Conservation (phyloP, 768 basidiomycete species). For the Piloderma croceum region DNA sequence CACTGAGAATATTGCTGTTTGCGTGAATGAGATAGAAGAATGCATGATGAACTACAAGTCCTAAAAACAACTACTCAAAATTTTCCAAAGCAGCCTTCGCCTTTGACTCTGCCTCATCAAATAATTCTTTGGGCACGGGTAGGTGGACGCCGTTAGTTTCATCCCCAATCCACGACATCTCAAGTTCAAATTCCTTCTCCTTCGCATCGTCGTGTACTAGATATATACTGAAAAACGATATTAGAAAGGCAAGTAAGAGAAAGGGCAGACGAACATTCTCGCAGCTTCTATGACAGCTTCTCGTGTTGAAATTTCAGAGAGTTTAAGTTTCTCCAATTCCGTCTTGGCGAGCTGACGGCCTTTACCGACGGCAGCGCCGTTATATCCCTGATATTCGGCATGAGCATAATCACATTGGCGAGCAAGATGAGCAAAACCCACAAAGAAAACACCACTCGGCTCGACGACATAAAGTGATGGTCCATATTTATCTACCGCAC, state of each 20-base stretch:
- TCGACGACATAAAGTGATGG: conserved; percentile 88
- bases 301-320: conserved; percentile 69
- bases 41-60: conserved; percentile 4
- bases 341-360: conserved; percentile 98
- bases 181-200: conserved; percentile 97
- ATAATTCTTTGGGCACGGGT: conserved; percentile 79
- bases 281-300: conserved; percentile 93
- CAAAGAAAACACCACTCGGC: conserved; percentile 89
- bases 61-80: conserved; percentile 37
- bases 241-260: conserved; percentile 6
- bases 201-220: conserved; percentile 96
- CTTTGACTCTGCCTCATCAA: conserved; percentile 78
- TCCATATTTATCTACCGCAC: conserved; percentile 81
- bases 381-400: conserved; percentile 63
- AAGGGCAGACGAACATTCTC: conserved; percentile 66
- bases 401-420: neutral
- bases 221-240: conserved; percentile 64
- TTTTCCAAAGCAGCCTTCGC: conserved; percentile 83
- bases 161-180: conserved; percentile 92
- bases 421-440: conserved; percentile 31
- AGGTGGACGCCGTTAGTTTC: conserved; percentile 78
- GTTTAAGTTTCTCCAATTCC: conserved; percentile 92
- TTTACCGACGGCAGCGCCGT: conserved; percentile 96
- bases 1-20: conserved; percentile 34
- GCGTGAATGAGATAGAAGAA: conserved; percentile 8